Percentiles rank a stretch among this genome's conserved stretches.
Conservation (phyloP, 1,284 basidiomycete genomes). For the Cryptococcus jaspeensis region DNA sequence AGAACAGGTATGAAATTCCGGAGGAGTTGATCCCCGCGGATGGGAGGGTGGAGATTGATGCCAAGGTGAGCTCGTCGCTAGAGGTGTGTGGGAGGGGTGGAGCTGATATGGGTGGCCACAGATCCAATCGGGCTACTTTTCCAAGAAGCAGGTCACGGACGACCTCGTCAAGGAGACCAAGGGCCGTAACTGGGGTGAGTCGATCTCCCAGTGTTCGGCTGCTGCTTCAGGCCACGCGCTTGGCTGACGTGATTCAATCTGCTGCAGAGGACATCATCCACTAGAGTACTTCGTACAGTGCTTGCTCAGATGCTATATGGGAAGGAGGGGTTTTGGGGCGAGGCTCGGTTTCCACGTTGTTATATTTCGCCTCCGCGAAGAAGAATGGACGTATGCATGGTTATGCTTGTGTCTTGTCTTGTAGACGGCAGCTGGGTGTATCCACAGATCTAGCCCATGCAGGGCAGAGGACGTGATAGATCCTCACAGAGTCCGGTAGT, state of each 20-base stretch:
- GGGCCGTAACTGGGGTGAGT: conserved; percentile 75
- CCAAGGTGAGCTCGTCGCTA: conserved; percentile 55
- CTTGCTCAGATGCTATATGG: no score
- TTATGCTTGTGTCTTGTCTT: no score
- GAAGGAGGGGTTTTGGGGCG: not conserved
- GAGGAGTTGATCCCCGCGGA: conserved; percentile 85
- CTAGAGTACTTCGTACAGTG: not conserved
- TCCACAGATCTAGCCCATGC: no score
- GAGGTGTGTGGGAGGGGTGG: not conserved
- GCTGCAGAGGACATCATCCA: conserved; percentile 8
- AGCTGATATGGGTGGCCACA: conserved; percentile 8
- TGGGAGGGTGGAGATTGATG: conserved; percentile 91
- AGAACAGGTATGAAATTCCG: conserved; percentile 79
- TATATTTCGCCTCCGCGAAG: no score
- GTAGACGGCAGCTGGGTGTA: no score
- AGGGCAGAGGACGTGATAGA: no score
- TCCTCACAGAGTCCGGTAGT: no score
- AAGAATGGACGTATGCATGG: no score
- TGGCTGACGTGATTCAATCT: not conserved
- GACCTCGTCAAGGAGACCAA: conserved; percentile 79
- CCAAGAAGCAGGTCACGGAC: conserved; percentile 68
- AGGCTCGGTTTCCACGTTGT: no score
- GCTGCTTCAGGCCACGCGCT: no score
- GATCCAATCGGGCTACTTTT: conserved; percentile 90
- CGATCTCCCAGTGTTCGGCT: no score